Conservation (phyloP, 345 rosid genomes). For the Noccaea caerulescens region DNA sequence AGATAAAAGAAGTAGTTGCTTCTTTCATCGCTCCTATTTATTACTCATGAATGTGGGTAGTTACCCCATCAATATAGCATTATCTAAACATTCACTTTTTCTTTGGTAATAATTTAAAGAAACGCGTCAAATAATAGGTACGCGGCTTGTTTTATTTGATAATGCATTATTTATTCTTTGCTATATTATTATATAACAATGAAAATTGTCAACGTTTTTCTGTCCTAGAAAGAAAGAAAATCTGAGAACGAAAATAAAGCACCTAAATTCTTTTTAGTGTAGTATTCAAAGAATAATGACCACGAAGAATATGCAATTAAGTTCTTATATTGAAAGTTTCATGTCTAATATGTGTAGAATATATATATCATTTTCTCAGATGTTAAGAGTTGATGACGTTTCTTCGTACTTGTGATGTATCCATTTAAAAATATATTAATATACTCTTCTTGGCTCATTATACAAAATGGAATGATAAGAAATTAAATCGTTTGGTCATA, state of each 20-base stretch:
- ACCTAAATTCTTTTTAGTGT: neutral
- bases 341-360: neutral
- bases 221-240: neutral
- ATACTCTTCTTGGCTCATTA: neutral
- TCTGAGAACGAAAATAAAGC: neutral
- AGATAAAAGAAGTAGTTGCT: slow-evolving; percentile 40
- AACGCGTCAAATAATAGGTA: slow-evolving; percentile 33
- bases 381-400: neutral
- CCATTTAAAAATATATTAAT: neutral
- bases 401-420: neutral
- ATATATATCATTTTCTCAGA: neutral
- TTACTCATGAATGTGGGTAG: slow-evolving; percentile 41
- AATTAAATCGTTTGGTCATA: slow-evolving; percentile 27
- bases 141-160: slow-evolving; percentile 2
- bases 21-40: slow-evolving; percentile 35
- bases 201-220: slow-evolving; percentile 4
- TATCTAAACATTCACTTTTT: slow-evolving; percentile 36
- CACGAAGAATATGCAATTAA: neutral
- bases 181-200: neutral
- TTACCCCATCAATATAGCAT: slow-evolving; percentile 34
- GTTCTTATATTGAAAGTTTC: neutral
- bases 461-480: neutral
- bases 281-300: neutral
- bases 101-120: slow-evolving; percentile 31
- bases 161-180: neutral